Percentiles rank a stretch among this genome's conserved stretches.
Evolutionary conservation across 345 rosid species (phyloP).

Genomic region (Eutrema heterophyllum): DNA sequence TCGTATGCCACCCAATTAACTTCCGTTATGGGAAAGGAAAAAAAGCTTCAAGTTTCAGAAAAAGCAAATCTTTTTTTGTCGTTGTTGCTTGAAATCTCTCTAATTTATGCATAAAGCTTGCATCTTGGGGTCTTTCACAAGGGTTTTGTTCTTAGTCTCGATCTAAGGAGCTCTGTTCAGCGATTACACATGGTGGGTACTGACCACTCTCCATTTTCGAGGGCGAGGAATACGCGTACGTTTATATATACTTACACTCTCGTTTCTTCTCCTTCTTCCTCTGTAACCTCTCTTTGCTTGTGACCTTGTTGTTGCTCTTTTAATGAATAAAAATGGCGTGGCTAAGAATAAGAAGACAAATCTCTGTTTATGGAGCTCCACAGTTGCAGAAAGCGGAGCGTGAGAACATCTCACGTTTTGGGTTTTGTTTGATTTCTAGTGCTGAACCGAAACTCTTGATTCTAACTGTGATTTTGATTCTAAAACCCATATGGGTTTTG

Average conservation of each 20-base stretch:
- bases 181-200: conserved; percentile 9
- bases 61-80: not conserved
- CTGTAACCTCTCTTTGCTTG: not conserved
- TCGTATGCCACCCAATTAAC: conserved; percentile 1
- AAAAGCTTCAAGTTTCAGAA: not conserved
- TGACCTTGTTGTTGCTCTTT: not conserved
- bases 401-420: not conserved
- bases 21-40: not conserved
- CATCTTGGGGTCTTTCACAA: not conserved
- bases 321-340: not conserved
- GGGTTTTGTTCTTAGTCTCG: not conserved
- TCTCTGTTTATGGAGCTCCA: not conserved
- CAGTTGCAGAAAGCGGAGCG: not conserved
- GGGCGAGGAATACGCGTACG: conserved; percentile 11
- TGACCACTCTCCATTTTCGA: not conserved
- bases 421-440: not conserved
- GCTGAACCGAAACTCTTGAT: not conserved
- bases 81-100: conserved; percentile 5
- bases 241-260: not conserved
- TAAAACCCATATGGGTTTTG: not conserved
- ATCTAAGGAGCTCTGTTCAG: conserved; percentile 8
- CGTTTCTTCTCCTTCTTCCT: not conserved
- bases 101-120: not conserved
- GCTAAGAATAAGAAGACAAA: not conserved
- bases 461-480: not conserved